Base-by-base conservation (phyloP, 495 filamentous ascomycete species). In the Thermothielavioides terrestris region DNA sequence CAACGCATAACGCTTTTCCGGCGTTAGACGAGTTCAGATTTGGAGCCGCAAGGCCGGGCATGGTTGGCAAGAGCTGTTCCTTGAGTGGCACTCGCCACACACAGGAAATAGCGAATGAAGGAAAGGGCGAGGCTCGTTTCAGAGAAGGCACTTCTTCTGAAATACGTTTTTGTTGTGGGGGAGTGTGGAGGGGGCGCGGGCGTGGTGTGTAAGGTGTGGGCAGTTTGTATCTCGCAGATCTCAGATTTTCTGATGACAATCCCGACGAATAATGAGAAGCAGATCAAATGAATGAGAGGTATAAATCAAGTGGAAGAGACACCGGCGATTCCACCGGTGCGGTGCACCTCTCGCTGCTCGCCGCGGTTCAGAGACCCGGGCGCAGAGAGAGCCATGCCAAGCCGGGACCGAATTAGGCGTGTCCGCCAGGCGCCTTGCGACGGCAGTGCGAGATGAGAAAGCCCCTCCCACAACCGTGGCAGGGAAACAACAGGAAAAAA, bases 11-110 rank as follows among this genome's bases (percentile, higher is more conserved):
- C n/a, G 28, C n/a, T 36, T n/a, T n/a, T 48, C 42, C 22, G 21
- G 32, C 42, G 41, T 15, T 15, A 46, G 41, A 28, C 14, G 53
- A 48, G 46, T 38, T 27, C 47, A 50, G 47, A 50, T 28, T n/a
- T 34, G 53, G 46, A 46, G 53, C 53, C 53, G 53, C 53, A 55
- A 55, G 53, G 53, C 53, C 32, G 42, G 50, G 27, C 28, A 37
- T 42, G 51, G 25, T 46, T 42, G 18, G 36, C 32, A 32, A 26
- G 6, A 42, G 36, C 17, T 32, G 25, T 6, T 14, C n/a, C 31
- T 14, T 47, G 38, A 36, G 46, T 42, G 53, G 53, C 53, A 27
- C 36, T 50, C 37, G 46, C 42, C 53, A 41, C 40, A 34, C 21
- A 26, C 30, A 39, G 25, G 18, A 18, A 28, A 21, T 21, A 37